A percentile compares a stretch with the other conserved stretches of the same genome.
Conservation (phyloP, 352 stramenopile genomes). For the Phytophthora agathidicida region DNA sequence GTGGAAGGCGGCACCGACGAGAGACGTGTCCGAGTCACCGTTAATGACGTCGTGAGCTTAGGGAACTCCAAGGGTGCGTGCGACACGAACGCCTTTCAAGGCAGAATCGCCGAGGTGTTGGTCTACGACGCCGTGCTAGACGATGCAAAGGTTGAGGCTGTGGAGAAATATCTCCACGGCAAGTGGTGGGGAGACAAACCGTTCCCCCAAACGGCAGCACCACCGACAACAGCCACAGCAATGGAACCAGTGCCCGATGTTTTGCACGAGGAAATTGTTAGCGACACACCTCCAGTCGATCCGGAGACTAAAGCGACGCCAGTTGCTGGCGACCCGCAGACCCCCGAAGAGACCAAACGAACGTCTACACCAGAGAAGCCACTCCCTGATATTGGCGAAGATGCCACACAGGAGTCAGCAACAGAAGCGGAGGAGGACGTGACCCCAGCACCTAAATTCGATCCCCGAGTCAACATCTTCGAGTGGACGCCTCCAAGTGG, state of each 20-base stretch:
- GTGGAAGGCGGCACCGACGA: slow-evolving; percentile 7
- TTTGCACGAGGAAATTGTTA: background rate
- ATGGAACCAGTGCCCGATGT: background rate
- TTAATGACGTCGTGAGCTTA: slow-evolving; percentile 53
- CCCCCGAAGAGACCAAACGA: background rate
- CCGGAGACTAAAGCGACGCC: background rate
- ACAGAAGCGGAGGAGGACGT: background rate
- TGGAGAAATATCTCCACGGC: slow-evolving; percentile 52
- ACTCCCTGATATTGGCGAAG: background rate
- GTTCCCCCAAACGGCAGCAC: slow-evolving; percentile 14
- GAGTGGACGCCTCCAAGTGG: slow-evolving; percentile 51
- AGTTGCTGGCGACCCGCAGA: background rate
- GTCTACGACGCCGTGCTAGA: slow-evolving; percentile 55
- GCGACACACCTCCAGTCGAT: background rate
- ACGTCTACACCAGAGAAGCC: background rate
- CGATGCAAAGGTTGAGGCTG: slow-evolving; percentile 25
- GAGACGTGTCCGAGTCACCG: slow-evolving; percentile 45
- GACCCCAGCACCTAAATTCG: slow-evolving; percentile 21
- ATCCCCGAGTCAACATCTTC: slow-evolving; percentile 60
- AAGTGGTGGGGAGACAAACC: slow-evolving; percentile 56
- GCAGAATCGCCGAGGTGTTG: slow-evolving; percentile 58
- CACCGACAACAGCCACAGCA: background rate
- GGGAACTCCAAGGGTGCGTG: slow-evolving; percentile 60
- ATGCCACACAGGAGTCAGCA: background rate
- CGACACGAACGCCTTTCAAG: slow-evolving; percentile 67